Evolutionary conservation across 2,329 filamentous ascomycete genomes (phyloP).

Genomic region (Niveomyces coronatus): DNA sequence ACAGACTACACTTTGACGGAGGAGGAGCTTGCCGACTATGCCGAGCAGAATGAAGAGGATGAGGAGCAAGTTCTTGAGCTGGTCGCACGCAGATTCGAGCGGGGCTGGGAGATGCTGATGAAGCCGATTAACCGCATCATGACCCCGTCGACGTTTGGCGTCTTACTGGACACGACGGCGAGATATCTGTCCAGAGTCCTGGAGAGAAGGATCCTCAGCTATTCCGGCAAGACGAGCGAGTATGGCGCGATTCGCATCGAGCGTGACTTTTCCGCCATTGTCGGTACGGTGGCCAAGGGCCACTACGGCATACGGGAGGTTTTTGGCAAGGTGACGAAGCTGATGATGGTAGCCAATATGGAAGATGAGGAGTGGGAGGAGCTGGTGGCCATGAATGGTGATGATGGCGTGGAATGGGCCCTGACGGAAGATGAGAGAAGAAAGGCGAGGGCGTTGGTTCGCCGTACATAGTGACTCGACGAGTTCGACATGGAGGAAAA

Average conservation of each 20-base stretch:
- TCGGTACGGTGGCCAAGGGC: slow-evolving; percentile 55
- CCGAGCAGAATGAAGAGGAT: slow-evolving; percentile 41
- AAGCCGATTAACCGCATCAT: slow-evolving; percentile 76
- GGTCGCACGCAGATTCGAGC: slow-evolving; percentile 70
- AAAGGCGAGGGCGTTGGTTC: slow-evolving; percentile 59
- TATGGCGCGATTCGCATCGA: slow-evolving; percentile 77
- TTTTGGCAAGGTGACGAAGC: slow-evolving; percentile 68
- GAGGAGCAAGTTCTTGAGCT: slow-evolving; percentile 50
- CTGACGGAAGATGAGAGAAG: slow-evolving; percentile 63
- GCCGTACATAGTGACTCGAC: background rate
- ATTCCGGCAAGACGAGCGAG: slow-evolving; percentile 67
- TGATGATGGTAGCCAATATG: slow-evolving; percentile 84
- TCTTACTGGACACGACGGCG: slow-evolving; percentile 64
- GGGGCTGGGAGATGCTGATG: slow-evolving; percentile 77
- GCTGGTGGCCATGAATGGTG: slow-evolving; percentile 39
- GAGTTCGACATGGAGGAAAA: background rate
- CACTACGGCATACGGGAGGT: slow-evolving; percentile 69
- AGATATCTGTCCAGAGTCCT: slow-evolving; percentile 66
- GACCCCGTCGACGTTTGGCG: slow-evolving; percentile 64
- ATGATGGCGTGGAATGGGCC: slow-evolving; percentile 62
- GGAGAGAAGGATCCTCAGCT: slow-evolving; percentile 79
- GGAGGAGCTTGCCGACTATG: slow-evolving; percentile 48
- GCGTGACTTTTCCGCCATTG: slow-evolving; percentile 69
- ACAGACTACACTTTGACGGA: slow-evolving; percentile 69
- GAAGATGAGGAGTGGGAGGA: slow-evolving; percentile 94